These are phyloP conservation scores for Fusarium newnesense DNA, from an alignment of 2,329 filamentous ascomycete species.

Conservation along the genomic window DNA sequence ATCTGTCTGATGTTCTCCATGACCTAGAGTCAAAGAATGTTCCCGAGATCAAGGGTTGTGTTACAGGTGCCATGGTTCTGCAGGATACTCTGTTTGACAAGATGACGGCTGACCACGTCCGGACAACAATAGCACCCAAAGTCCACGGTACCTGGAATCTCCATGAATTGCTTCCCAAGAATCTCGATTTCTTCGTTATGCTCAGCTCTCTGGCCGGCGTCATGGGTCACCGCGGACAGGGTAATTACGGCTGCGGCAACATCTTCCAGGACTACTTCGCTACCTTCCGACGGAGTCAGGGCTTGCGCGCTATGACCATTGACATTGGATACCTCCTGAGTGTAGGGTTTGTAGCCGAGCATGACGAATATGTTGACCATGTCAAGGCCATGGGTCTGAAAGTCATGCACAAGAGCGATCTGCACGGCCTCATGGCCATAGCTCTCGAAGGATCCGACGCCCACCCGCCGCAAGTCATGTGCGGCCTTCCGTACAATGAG, in stretches of 20 bases:
- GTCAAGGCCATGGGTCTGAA: neutral
- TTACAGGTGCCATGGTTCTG: neutral
- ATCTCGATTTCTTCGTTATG: neutral
- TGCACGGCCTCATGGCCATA: neutral
- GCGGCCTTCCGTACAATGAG: neutral
- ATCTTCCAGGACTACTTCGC: neutral
- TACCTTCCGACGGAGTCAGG: neutral
- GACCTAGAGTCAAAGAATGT: neutral
- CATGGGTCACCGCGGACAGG: neutral
- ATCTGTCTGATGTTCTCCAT: neutral
- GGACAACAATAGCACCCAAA: neutral
- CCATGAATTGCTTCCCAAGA: neutral
- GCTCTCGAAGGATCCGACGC: neutral
- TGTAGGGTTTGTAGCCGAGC: neutral
- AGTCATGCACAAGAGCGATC: neutral
- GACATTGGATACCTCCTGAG: neutral
- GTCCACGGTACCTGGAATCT: neutral
- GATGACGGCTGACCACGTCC: neutral
- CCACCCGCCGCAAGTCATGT: neutral
- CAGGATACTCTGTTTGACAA: neutral
- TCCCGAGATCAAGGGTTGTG: neutral
- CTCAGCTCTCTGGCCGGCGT: neutral
- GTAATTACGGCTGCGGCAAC: neutral
- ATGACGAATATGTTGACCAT: neutral
- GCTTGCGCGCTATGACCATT: neutral